Evolutionary conservation across 768 basidiomycete genomes (phyloP).

Genomic region (Naganishia vishniacii): DNA sequence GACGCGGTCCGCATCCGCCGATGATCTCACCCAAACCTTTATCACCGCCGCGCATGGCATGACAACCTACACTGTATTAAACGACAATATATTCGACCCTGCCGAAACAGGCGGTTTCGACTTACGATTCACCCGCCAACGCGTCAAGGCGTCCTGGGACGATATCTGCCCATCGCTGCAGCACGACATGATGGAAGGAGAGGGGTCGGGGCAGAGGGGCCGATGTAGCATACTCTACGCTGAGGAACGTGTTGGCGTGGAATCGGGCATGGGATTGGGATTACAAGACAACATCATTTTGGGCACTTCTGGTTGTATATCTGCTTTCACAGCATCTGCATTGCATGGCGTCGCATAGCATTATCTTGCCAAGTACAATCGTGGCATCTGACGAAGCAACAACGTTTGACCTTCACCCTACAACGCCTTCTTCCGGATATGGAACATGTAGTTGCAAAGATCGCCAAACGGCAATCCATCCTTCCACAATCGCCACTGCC

Average conservation of each 20-base stretch:
- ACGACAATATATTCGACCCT: neutral
- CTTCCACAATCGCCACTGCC: constrained; percentile 46
- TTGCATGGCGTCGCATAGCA: neutral
- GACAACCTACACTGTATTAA: neutral
- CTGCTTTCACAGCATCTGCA: constrained; percentile 4
- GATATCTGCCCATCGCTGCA: neutral
- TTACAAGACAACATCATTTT: constrained; percentile 2
- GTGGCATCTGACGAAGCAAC: neutral
- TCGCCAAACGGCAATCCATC: constrained; percentile 38
- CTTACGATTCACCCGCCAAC: no score
- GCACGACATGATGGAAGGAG: neutral
- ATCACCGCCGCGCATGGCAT: no score
- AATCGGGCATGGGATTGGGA: neutral
- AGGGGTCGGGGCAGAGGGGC: neutral
- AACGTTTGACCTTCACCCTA: neutral
- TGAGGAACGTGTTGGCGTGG: neutral
- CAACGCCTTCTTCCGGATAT: constrained; percentile 41
- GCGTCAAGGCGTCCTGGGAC: neutral
- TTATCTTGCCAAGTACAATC: no score
- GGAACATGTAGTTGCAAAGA: constrained; percentile 48
- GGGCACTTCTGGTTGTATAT: constrained; percentile 18
- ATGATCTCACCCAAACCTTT: neutral
- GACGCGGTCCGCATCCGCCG: no score
- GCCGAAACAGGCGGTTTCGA: no score
- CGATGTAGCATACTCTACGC: constrained; percentile 3